Base-by-base conservation (phyloP, 164 flowering plant genomes). In the Tinospora cordifolia region DNA sequence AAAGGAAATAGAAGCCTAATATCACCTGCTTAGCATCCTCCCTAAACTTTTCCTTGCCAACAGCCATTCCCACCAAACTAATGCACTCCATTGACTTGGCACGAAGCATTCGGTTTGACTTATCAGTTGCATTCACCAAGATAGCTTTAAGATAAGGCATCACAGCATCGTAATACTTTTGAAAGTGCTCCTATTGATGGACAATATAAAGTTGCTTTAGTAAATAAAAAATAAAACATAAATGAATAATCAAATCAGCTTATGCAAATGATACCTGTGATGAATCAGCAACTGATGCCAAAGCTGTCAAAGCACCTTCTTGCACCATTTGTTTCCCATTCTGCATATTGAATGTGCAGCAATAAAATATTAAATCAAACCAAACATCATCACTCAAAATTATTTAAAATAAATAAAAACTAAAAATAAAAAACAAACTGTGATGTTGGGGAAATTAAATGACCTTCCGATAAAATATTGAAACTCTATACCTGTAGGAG, bases 51-150 rank as follows among this genome's bases (percentile, higher is more conserved):
- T 94, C 99, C 83, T 94, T 94, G 67, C 99, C 99, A 80, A 94
- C 99, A 71, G 99, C 99, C 99, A 94, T 94, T 30, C 99, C 99
- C 74, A 94, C 98, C 84, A 94, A 83, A 82, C 99, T 94, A 74
- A 94, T 92, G 80, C 99, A 94, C 78, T 94, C 99, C 99, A 95
- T 92, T 51, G 99, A 84, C 78, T 95, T 95, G 66, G 99, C 99
- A 78, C 99, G 98, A 75, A 95, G 99, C 98, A 95, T 92, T 24
- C 98, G 93, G 66, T 88, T 92, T 67, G 96, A 85, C 76, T 92
- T 92, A 74, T 95, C 98, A 63, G 86, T 94, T 38, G 98, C 98
- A 82, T 90, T 92, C 65, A 92, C 73, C 84, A 94, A 79, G 65
- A 95, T 90, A 54, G 88, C 84, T 80, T 92, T 95, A 77, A 95